Conservation (phyloP, 208 protist species). For the Naegleria fowleri region DNA sequence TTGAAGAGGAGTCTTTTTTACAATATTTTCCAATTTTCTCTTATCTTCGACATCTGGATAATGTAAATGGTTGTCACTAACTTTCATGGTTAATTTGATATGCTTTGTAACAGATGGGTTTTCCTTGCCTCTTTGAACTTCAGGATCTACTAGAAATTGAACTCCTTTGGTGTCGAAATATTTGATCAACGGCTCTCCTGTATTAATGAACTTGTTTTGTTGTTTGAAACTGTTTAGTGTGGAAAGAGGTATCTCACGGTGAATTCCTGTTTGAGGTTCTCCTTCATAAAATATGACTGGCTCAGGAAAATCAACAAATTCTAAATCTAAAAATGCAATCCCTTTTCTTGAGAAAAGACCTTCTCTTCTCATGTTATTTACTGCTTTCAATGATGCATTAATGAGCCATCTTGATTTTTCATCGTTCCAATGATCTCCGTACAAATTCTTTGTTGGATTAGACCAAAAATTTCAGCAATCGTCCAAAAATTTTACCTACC, state of each 20-base stretch:
- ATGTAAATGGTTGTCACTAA: background rate
- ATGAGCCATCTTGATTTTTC: background rate
- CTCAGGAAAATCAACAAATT: background rate
- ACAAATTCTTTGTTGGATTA: background rate
- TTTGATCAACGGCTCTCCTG: background rate
- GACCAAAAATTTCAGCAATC: too few species aligned
- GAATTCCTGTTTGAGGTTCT: background rate
- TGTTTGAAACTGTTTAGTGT: background rate
- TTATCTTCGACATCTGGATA: background rate
- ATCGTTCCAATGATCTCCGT: background rate
- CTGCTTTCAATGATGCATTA: background rate
- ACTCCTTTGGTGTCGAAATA: background rate
- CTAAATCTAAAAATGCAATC: background rate
- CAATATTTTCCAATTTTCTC: background rate
- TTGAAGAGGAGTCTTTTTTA: background rate
- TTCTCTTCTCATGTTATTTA: background rate
- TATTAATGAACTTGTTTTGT: background rate
- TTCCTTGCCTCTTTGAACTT: background rate
- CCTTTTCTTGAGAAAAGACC: background rate
- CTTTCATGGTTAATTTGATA: slow-evolving; percentile 1
- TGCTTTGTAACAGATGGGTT: background rate
- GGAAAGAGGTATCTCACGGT: background rate
- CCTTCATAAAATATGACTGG: background rate
- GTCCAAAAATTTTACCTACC: too few species aligned
- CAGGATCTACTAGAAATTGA: background rate